phyloP scores from a whole-genome alignment of 2,329 filamentous ascomycete genomes.

The Periconia macrospinosa region DNA sequence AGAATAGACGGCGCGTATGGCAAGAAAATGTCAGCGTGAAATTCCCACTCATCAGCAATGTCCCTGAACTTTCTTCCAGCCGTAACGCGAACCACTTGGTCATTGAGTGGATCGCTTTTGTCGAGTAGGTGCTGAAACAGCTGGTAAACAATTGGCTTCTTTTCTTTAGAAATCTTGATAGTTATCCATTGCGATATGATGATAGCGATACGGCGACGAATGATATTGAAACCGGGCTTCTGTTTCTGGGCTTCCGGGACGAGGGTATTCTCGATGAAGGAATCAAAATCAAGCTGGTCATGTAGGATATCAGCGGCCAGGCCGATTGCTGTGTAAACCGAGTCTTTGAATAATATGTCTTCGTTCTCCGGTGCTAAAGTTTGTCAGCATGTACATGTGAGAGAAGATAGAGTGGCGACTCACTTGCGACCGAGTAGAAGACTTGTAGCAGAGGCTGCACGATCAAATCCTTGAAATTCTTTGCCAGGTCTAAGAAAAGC shows the following conservation, averaged over 20 bases:
- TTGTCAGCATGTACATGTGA: conserved; percentile 16
- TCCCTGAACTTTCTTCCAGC: conserved; percentile 81
- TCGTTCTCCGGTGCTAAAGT: conserved; percentile 57
- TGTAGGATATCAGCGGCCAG: conserved; percentile 77
- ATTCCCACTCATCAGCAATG: conserved; percentile 83
- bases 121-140: conserved; percentile 87
- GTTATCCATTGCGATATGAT: conserved; percentile 87
- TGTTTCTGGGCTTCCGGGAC: conserved; percentile 75
- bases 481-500: conserved; percentile 86
- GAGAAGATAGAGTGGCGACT: conserved; percentile 30
- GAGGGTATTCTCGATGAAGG: conserved; percentile 74
- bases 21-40: conserved; percentile 71
- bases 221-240: conserved; percentile 71
- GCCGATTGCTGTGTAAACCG: conserved; percentile 90
- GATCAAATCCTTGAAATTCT: conserved; percentile 82
- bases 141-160: conserved; percentile 76
- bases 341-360: conserved; percentile 85
- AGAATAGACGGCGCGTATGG: conserved; percentile 77
- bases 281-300: conserved; percentile 78
- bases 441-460: conserved; percentile 78
- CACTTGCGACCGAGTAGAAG: conserved; percentile 75
- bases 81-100: conserved; percentile 88
- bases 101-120: conserved; percentile 75
- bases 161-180: conserved; percentile 70
- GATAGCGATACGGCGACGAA: conserved; percentile 86